Conservation (phyloP, 2,329 filamentous ascomycete genomes). For the Neofusicoccum laricinum region DNA sequence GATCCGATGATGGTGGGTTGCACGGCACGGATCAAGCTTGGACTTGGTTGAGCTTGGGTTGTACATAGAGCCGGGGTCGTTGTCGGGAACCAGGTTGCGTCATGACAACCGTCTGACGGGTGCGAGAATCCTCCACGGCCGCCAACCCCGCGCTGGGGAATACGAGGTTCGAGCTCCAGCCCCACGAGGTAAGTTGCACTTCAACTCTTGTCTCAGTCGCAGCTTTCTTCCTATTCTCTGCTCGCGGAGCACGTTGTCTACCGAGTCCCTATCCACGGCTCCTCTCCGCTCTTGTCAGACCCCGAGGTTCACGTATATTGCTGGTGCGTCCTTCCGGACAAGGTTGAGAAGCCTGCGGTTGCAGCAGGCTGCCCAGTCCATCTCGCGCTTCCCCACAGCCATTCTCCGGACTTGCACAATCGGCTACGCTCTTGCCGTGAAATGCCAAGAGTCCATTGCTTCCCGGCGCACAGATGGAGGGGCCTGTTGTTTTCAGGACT, state of each 20-base stretch:
- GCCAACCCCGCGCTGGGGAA: background rate
- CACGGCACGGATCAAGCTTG: background rate
- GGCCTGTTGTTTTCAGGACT: too few relatives aligned
- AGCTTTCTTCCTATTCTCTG: too few relatives aligned
- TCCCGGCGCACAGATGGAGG: too few relatives aligned
- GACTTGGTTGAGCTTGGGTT: background rate
- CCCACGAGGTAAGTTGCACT: background rate
- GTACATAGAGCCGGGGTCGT: background rate
- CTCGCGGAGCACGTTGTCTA: too few relatives aligned
- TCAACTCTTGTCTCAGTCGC: too few relatives aligned
- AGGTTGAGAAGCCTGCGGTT: background rate
- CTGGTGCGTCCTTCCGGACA: background rate
- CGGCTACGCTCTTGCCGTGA: too few relatives aligned
- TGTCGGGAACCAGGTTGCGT: background rate
- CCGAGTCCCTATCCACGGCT: too few relatives aligned
- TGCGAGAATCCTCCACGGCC: background rate
- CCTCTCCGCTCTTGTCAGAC: too few relatives aligned
- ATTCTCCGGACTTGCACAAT: background rate
- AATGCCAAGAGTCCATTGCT: too few relatives aligned
- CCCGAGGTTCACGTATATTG: background rate
- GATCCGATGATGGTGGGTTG: background rate
- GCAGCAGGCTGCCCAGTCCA: background rate
- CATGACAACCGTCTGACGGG: too few relatives aligned
- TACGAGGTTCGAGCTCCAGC: background rate
- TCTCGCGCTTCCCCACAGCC: background rate